These are phyloP conservation scores for Mortierella sp. DNA, from an alignment of 371 early-diverging fungal species.

Conservation along the genomic window DNA sequence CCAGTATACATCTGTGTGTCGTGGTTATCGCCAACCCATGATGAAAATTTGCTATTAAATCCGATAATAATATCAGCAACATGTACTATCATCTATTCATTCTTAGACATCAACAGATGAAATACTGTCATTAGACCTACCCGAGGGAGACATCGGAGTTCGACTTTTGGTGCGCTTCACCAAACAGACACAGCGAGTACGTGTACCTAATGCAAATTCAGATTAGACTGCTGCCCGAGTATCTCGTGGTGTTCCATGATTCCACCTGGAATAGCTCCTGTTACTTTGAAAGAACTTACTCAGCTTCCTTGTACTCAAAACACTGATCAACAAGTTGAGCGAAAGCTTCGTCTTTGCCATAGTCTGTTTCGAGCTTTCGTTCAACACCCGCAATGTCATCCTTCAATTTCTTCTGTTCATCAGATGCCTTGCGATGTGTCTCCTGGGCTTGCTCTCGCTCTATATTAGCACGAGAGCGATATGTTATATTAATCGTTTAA, in stretches of 20 bases:
- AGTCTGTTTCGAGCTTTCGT: conserved; percentile 67
- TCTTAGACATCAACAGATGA: not conserved
- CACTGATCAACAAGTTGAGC: conserved; percentile 76
- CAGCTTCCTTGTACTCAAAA: conserved; percentile 74
- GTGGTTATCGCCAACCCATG: conserved; percentile 60
- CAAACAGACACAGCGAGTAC: conserved; percentile 87
- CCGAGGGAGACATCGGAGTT: conserved; percentile 74
- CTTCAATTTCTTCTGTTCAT: conserved; percentile 55
- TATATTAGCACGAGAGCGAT: not conserved
- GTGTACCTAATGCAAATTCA: conserved; percentile 56
- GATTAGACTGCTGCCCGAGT: not conserved
- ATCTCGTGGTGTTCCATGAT: not conserved
- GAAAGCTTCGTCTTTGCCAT: conserved; percentile 73
- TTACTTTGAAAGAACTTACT: conserved; percentile 56
- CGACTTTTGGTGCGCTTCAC: conserved; percentile 78
- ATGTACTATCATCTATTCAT: not conserved
- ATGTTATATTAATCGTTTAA: not conserved
- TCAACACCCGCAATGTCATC: conserved; percentile 57
- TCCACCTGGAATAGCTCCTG: not conserved
- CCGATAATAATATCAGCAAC: not conserved
- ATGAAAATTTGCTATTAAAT: conserved; percentile 27
- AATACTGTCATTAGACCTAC: conserved; percentile 45
- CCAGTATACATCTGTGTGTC: conserved; percentile 71
- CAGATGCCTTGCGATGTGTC: conserved; percentile 57
- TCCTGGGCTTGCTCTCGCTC: conserved; percentile 57